These are phyloP conservation scores for Abrus precatorius DNA, from an alignment of 306 rosid genomes.

Conservation along the genomic window DNA sequence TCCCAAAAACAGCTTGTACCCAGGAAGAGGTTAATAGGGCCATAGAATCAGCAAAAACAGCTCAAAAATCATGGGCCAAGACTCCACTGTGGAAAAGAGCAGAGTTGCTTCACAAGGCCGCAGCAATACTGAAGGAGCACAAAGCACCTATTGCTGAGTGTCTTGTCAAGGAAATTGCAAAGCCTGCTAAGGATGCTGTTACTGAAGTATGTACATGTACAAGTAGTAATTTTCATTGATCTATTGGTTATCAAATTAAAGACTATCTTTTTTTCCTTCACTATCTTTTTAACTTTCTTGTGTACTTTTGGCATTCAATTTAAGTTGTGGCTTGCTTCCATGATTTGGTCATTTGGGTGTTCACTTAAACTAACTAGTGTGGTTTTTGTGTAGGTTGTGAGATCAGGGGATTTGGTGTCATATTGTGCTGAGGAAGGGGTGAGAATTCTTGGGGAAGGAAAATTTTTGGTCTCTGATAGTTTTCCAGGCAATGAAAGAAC, in stretches of 20 bases:
- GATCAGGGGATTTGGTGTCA: constrained; percentile 61
- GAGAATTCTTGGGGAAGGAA: constrained; percentile 81
- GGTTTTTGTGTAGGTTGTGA: constrained; percentile 40
- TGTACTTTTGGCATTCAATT: constrained; percentile 15
- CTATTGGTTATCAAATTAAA: constrained; percentile 4
- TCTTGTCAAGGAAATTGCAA: constrained; percentile 90
- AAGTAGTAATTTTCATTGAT: constrained; percentile 1
- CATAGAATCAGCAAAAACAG: constrained; percentile 74
- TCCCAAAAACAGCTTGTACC: constrained; percentile 70
- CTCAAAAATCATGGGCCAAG: constrained; percentile 89
- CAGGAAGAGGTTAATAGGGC: constrained; percentile 79
- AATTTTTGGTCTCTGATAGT: constrained; percentile 65
- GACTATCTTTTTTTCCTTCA: neutral
- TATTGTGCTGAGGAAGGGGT: constrained; percentile 86
- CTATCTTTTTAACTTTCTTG: neutral
- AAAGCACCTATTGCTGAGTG: constrained; percentile 85
- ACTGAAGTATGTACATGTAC: constrained; percentile 64
- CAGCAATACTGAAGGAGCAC: constrained; percentile 82
- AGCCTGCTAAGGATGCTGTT: constrained; percentile 85
- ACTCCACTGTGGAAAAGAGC: constrained; percentile 94
- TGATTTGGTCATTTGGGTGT: constrained; percentile 22
- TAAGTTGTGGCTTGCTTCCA: neutral
- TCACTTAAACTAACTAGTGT: neutral
- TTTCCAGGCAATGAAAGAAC: constrained; percentile 93
- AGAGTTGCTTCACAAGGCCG: constrained; percentile 91